Evolutionary conservation across 495 filamentous ascomycete genomes (phyloP).

Genomic region (Xylaria curta): DNA sequence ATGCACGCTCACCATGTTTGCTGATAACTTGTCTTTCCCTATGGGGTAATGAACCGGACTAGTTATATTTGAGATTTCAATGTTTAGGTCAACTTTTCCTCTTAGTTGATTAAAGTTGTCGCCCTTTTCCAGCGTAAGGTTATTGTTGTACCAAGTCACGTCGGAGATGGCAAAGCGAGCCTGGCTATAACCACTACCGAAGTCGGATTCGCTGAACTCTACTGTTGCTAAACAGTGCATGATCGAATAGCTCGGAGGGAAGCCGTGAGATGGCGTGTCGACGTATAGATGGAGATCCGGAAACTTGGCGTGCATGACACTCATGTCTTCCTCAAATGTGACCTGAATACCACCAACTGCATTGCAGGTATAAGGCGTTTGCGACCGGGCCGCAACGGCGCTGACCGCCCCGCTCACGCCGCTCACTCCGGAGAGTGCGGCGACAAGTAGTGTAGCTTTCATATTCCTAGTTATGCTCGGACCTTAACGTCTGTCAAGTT

Average conservation of each 20-base stretch:
- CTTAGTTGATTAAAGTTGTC: conserved; percentile 5
- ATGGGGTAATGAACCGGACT: conserved; percentile 24
- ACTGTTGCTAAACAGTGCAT: conserved; percentile 9
- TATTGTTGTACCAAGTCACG: conserved; percentile 11
- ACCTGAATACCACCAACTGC: conserved; percentile 10
- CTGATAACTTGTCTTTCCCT: conserved; percentile 4
- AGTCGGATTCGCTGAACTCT: conserved; percentile 18
- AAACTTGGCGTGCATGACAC: conserved; percentile 16
- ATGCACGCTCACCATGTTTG: conserved; percentile 13
- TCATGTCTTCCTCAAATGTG: conserved; percentile 20
- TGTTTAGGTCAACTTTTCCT: conserved; percentile 14
- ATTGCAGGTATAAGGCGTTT: conserved; percentile 20
- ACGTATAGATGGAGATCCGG: conserved; percentile 14
- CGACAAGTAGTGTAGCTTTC: not conserved
- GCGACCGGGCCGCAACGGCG: conserved; percentile 15
- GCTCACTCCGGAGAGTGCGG: conserved; percentile 4
- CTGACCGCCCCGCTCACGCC: conserved; percentile 7
- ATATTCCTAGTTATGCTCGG: not conserved
- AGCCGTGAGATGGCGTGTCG: conserved; percentile 21
- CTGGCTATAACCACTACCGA: conserved; percentile 9
- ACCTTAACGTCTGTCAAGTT: not conserved
- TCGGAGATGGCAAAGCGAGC: conserved; percentile 18
- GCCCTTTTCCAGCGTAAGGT: conserved; percentile 18
- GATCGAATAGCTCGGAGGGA: conserved; percentile 18
- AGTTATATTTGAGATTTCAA: conserved; percentile 13